Conservation (phyloP, 208 protist species). For the Histomonas meleagridis region DNA sequence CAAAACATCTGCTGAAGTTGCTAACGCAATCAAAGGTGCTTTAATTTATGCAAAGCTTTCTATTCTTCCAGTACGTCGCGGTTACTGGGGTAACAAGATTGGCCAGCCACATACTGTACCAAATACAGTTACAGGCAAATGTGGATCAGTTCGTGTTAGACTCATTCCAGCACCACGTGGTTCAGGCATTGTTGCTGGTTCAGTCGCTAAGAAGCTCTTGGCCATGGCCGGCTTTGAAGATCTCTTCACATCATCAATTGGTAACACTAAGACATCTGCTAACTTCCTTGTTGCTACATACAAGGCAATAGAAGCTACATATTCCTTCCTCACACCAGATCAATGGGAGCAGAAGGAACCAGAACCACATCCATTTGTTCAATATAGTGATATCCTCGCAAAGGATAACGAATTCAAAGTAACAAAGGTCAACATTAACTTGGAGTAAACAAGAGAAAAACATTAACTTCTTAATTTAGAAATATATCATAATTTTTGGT, state of each 20-base stretch:
- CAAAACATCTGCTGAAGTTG: conserved; percentile 95
- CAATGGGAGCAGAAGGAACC: conserved; percentile 79
- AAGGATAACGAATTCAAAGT: not conserved
- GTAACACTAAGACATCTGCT: conserved; percentile 88
- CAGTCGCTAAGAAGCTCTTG: conserved; percentile 90
- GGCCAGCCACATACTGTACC: conserved; percentile 96
- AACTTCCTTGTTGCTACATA: conserved; percentile 99
- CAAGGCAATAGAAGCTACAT: conserved; percentile 83
- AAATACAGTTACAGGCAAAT: conserved; percentile 93
- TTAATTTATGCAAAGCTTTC: conserved; percentile 90
- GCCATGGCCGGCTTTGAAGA: conserved; percentile 90
- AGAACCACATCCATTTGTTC: conserved; percentile 71
- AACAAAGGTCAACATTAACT: not conserved
- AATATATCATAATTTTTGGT: no score
- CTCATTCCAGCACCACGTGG: conserved; percentile 94
- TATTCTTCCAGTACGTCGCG: conserved; percentile 88
- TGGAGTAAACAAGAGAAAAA: no score
- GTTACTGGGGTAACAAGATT: conserved; percentile 98
- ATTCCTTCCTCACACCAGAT: conserved; percentile 92
- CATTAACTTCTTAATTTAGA: no score
- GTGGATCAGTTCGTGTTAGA: conserved; percentile 86
- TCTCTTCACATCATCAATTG: conserved; percentile 86
- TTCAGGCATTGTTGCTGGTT: conserved; percentile 92
- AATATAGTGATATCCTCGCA: conserved; percentile 51
- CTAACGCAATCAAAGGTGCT: conserved; percentile 90